Conservation (phyloP, 768 basidiomycete species). For the Tephrocybe sp. region DNA sequence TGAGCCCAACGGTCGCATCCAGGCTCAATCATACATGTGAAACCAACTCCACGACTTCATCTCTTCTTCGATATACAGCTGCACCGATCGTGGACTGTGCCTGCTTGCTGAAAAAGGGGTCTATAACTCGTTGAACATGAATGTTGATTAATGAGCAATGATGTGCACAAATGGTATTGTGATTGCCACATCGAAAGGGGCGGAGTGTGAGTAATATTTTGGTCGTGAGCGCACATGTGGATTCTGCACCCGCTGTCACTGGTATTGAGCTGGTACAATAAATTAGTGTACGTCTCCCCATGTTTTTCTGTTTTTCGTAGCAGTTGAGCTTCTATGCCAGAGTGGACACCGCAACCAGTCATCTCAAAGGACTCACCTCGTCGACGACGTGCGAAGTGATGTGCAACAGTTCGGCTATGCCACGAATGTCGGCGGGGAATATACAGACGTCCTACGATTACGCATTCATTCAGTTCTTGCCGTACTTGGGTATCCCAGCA, state of each 20-base stretch:
- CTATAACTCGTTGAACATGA: slow-evolving; percentile 23
- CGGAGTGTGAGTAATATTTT: slow-evolving; percentile 28
- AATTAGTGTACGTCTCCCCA: neutral
- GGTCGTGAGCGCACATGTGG: slow-evolving; percentile 27
- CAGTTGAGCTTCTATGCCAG: neutral
- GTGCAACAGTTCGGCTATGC: slow-evolving; percentile 5
- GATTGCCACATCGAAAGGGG: slow-evolving; percentile 27
- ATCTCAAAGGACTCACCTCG: slow-evolving; percentile 10
- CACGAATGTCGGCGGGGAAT: slow-evolving; percentile 4
- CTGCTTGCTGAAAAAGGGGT: slow-evolving; percentile 22
- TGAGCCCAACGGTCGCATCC: slow-evolving; percentile 24
- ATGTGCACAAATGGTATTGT: slow-evolving; percentile 27
- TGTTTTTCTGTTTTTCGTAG: neutral
- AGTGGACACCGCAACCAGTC: slow-evolving; percentile 24
- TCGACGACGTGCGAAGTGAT: neutral
- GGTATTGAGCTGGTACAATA: slow-evolving; percentile 32
- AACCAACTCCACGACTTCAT: slow-evolving; percentile 24
- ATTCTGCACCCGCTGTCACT: slow-evolving; percentile 31
- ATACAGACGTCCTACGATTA: slow-evolving; percentile 3
- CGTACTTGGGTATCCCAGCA: too few species aligned
- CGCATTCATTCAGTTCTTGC: neutral
- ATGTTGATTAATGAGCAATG: slow-evolving; percentile 24
- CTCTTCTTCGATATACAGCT: slow-evolving; percentile 24
- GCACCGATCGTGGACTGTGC: slow-evolving; percentile 20
- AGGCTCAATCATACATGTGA: slow-evolving; percentile 19